phyloP scores from a whole-genome alignment of 2,329 filamentous ascomycete species.

The Aureobasidium musti region DNA sequence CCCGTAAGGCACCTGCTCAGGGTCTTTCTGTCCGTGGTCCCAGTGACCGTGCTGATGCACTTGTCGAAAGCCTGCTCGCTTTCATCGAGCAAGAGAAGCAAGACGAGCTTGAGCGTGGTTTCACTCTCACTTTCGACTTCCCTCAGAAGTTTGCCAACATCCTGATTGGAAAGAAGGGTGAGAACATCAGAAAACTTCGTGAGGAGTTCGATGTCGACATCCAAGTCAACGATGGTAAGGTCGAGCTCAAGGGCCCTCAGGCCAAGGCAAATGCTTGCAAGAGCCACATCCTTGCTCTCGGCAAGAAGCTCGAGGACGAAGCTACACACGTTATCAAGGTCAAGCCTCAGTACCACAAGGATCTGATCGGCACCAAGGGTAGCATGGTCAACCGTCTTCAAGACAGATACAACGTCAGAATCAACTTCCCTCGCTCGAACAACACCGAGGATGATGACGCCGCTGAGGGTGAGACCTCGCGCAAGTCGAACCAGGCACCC shows the following conservation, averaged over 20 bases:
- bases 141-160: constrained; percentile 93
- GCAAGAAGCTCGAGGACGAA: constrained; percentile 86
- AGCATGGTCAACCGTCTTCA: constrained; percentile 89
- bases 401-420: constrained; percentile 87
- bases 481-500: constrained; percentile 68
- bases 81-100: constrained; percentile 87
- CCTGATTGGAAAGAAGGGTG: constrained; percentile 66
- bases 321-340: constrained; percentile 84
- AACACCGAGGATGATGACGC: constrained; percentile 63
- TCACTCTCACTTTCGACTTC: constrained; percentile 84
- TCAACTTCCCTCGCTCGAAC: constrained; percentile 83
- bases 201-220: constrained; percentile 74
- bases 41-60: constrained; percentile 66
- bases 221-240: constrained; percentile 89
- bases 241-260: constrained; percentile 93
- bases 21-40: constrained; percentile 73
- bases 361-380: constrained; percentile 87
- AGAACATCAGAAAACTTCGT: constrained; percentile 68
- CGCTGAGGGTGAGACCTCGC: constrained; percentile 69
- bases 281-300: constrained; percentile 74
- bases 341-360: constrained; percentile 88
- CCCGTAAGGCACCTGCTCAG: constrained; percentile 55
- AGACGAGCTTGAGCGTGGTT: constrained; percentile 91
- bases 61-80: constrained; percentile 70
- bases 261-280: constrained; percentile 89